Evolutionary conservation across 176 grass and related monocot species (phyloP), one percentile per base, ranked within the genome.

Genomic region (Miscanthus lutarioriparius): DNA sequence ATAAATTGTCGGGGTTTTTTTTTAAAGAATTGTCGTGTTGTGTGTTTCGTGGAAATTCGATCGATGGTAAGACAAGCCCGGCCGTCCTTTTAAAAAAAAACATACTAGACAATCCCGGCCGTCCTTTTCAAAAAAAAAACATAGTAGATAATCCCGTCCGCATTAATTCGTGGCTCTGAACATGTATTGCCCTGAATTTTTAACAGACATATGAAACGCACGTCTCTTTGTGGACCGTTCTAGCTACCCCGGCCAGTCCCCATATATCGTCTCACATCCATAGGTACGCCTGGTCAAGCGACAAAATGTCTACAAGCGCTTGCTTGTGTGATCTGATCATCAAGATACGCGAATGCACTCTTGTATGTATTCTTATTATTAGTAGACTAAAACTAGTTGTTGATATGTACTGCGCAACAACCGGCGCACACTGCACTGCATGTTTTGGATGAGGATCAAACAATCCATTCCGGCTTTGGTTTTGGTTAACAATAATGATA

Each of bases 391-490:
- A 56, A 1, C 17, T 56, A 8, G 8, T 56, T 3, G 7, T 77
- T 23, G 86, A 87, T 51, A 7, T 38, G 41, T 63, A 82, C 86
- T 49, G 45, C 7, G n/a, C 72, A 82, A 63, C 86, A 49, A 77
- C 86, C 79, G 6, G 10, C 1, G 27, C 41, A 71, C 49, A 25
- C 22, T 58, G 49, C 49, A 25, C 22, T 58, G 49, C 33, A 41
- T 6, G n/a, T 77, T 11, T 45, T 17, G 13, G 7, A 23, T 7
- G 45, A 58, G 47, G 44, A 28, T 6, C n/a, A 66, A 12, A 66
- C 53, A 22, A 66, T 76, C 20, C 9, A 54, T 28, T 30, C 56
- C n/a, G 27, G 32, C 20, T 8, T 8, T 38, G 11, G 33, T 61
- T 77, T 77, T 8, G 74, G 22, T 76, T 76, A 8, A 22, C 9